Evolutionary conservation across 176 grass and related monocot species (phyloP).

Genomic region (Rhynchospora breviuscula): DNA sequence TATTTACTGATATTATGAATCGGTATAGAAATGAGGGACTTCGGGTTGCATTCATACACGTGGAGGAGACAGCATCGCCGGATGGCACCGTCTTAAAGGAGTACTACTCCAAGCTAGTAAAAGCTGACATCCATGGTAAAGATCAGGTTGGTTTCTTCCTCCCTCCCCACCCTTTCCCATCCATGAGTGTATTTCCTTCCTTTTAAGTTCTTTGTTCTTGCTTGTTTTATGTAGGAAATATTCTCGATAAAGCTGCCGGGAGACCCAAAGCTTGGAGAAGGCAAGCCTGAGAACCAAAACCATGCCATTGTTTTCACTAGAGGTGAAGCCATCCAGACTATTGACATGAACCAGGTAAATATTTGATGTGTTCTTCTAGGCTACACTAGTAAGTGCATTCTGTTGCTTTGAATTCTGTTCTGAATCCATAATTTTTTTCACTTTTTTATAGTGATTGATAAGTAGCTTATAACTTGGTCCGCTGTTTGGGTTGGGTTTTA

Average conservation of each 20-base stretch:
- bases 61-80: slow-evolving; percentile 38
- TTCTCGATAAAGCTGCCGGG: slow-evolving; percentile 93
- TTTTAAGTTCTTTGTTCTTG: neutral
- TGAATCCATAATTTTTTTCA: neutral
- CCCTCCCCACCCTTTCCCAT: neutral
- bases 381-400: neutral
- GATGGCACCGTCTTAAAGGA: slow-evolving; percentile 46
- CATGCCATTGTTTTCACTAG: slow-evolving; percentile 97
- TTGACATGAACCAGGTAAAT: slow-evolving; percentile 98
- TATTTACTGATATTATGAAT: slow-evolving; percentile 6
- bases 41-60: slow-evolving; percentile 94
- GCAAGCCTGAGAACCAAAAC: slow-evolving; percentile 98
- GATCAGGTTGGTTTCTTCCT: slow-evolving; percentile 66
- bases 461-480: neutral
- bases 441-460: neutral
- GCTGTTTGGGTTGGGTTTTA: neutral
- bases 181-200: neutral
- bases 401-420: neutral
- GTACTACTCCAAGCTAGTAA: slow-evolving; percentile 89
- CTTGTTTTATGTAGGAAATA: slow-evolving; percentile 64
- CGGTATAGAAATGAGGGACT: slow-evolving; percentile 81
- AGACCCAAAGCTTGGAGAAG: slow-evolving; percentile 93
- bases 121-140: slow-evolving; percentile 87
- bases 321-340: slow-evolving; percentile 88
- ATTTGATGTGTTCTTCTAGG: neutral